Base-by-base conservation (phyloP, 805 yeast species). In the Hanseniaspora taiwanica region DNA sequence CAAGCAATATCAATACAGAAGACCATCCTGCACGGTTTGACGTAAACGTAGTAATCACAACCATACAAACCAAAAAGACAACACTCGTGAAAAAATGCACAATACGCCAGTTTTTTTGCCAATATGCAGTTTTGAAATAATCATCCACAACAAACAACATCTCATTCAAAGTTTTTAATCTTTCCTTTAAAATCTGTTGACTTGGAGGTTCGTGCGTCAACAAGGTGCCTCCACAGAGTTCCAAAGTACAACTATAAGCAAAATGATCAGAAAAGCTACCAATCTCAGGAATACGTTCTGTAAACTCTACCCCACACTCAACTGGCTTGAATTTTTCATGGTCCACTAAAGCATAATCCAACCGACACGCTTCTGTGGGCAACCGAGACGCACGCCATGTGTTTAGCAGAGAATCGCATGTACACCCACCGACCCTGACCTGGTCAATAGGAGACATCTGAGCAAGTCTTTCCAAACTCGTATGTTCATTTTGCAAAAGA, bases 231-330 rank as follows among this genome's bases (percentile, higher is more conserved):
- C n/a, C n/a, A n/a, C n/a, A 40, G 2, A 66, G 43, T 37, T 63
- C 54, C 33, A 74, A 49, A 1, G 65, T 59, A 33, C 74, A 68
- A 1, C 68, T 50, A 50, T 80, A 82, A 0, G 89, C 98, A 66
- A 91, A 91, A 63, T 91, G 98, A 54, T 91, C 98, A 1, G 96
- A 84, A 46, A 72, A 78, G 3, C 94, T 81, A 21, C 93, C 85
- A 1, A 82, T 65, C 1, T 63, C 67, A 0, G 81, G 79, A 7
- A 83, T 61, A 18, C 56, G 52, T 36, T 83, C 94, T 1, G 85
- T 77, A 53, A 91, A 87, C 21, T 68, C 69, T 2, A 86, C 96
- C 6, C 66, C 58, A 0, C 93, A 86, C n/a, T 65, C 66, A 1
- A 70, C 44, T 0, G 85, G 79, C 2, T 49, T 55, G 18, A 86